Evolutionary conservation across 2,329 filamentous ascomycete genomes (phyloP).

Genomic region (Colletotrichum incanum): DNA sequence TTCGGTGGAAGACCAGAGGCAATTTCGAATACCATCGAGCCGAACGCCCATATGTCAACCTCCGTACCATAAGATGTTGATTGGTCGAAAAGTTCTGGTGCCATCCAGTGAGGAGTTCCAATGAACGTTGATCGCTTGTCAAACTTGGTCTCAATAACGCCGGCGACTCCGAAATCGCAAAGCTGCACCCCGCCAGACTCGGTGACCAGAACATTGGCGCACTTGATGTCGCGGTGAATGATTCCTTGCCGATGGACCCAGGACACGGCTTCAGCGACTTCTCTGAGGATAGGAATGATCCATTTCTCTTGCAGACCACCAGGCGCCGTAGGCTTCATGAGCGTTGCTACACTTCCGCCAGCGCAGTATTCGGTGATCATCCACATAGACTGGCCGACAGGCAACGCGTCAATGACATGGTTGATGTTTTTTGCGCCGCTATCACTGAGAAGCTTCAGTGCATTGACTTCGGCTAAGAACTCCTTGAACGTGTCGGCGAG

Average conservation of each 20-base stretch:
- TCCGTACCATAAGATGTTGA: conserved; percentile 78
- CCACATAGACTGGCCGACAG: conserved; percentile 86
- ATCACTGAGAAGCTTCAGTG: conserved; percentile 81
- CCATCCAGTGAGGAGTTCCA: conserved; percentile 90
- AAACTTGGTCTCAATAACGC: conserved; percentile 81
- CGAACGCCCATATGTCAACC: conserved; percentile 89
- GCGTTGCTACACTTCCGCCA: conserved; percentile 84
- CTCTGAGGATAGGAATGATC: conserved; percentile 77
- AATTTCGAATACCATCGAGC: conserved; percentile 85
- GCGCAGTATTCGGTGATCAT: conserved; percentile 91
- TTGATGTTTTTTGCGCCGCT: conserved; percentile 86
- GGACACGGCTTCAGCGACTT: conserved; percentile 76
- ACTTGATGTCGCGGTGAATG: conserved; percentile 81
- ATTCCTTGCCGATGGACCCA: conserved; percentile 80
- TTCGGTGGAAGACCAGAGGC: conserved; percentile 84
- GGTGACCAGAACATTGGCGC: conserved; percentile 85
- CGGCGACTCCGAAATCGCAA: conserved; percentile 88
- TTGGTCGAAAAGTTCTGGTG: conserved; percentile 81
- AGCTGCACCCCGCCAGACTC: conserved; percentile 85
- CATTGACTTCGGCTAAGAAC: conserved; percentile 77
- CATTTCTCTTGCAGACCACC: conserved; percentile 79
- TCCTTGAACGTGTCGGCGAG: conserved; percentile 78
- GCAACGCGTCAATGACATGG: conserved; percentile 83
- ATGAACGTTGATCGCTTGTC: conserved; percentile 87
- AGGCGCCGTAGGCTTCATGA: conserved; percentile 77